Conservation (phyloP, 2,329 filamentous ascomycete species). For the Paracorniculantispora psalliotae region DNA sequence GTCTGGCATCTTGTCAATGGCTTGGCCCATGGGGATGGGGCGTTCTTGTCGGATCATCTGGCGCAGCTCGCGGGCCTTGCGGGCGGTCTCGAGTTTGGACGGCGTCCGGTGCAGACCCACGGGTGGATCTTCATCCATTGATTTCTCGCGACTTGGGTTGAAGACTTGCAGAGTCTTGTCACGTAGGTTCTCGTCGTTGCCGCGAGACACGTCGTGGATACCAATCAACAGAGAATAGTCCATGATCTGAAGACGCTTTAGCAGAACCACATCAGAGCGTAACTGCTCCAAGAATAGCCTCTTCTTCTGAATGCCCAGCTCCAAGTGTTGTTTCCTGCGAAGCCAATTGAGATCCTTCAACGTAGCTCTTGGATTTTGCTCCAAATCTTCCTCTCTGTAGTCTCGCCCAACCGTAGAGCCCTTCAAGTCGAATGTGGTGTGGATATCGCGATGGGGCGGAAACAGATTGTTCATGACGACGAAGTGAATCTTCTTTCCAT, state of each 20-base stretch:
- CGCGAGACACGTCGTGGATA: slow-evolving; percentile 83
- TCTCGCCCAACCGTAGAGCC: slow-evolving; percentile 92
- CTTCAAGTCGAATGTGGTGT: slow-evolving; percentile 94
- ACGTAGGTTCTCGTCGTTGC: slow-evolving; percentile 90
- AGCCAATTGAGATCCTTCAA: slow-evolving; percentile 97
- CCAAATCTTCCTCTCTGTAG: slow-evolving; percentile 81
- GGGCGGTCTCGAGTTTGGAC: slow-evolving; percentile 84
- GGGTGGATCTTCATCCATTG: slow-evolving; percentile 53
- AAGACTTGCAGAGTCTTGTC: slow-evolving; percentile 90
- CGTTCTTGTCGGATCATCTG: slow-evolving; percentile 91
- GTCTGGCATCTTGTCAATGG: slow-evolving; percentile 80
- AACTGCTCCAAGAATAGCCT: slow-evolving; percentile 84
- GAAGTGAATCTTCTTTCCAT: slow-evolving; percentile 97
- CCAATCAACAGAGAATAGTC: slow-evolving; percentile 95
- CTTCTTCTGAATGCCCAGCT: slow-evolving; percentile 86
- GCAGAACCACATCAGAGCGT: slow-evolving; percentile 75
- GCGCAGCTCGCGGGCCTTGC: slow-evolving; percentile 84
- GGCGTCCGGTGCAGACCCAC: slow-evolving; percentile 77
- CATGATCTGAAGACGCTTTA: slow-evolving; percentile 93
- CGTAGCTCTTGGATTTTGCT: slow-evolving; percentile 84
- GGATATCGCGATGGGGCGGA: slow-evolving; percentile 93
- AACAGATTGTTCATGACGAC: slow-evolving; percentile 99
- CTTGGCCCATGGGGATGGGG: slow-evolving; percentile 86
- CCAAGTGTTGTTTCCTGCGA: slow-evolving; percentile 74
- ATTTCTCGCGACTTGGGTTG: slow-evolving; percentile 71